A percentile compares a stretch with the other conserved stretches of the same genome.
phyloP scores from a whole-genome alignment of 2,329 filamentous ascomycete species.

The Colletotrichum sp. region DNA sequence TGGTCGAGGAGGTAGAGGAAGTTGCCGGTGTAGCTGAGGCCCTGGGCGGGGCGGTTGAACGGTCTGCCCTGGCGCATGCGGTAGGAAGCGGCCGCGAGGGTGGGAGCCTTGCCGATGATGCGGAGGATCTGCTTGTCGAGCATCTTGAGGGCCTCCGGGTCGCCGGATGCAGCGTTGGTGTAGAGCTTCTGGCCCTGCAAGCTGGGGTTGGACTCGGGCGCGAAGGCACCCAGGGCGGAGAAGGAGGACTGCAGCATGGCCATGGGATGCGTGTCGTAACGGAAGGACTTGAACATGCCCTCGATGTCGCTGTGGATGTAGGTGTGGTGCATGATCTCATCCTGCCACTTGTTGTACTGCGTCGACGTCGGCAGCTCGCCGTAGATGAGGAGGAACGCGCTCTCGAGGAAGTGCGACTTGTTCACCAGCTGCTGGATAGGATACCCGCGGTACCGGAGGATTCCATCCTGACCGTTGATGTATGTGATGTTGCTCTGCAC shows the following conservation, averaged over 20 bases:
- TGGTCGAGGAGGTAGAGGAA: slow-evolving; percentile 60
- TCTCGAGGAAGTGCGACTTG: slow-evolving; percentile 54
- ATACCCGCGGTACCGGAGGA: slow-evolving; percentile 57
- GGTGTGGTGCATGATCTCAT: slow-evolving; percentile 56
- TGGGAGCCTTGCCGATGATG: slow-evolving; percentile 56
- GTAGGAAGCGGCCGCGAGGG: slow-evolving; percentile 55
- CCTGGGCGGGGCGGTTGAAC: slow-evolving; percentile 52
- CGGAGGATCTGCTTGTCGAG: slow-evolving; percentile 59
- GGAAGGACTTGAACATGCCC: slow-evolving; percentile 55
- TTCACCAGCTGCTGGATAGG: slow-evolving; percentile 56
- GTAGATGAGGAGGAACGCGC: slow-evolving; percentile 55
- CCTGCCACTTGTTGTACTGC: slow-evolving; percentile 46
- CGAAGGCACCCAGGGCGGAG: slow-evolving; percentile 53
- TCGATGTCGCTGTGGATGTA: slow-evolving; percentile 54
- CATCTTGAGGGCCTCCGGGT: slow-evolving; percentile 43
- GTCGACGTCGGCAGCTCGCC: slow-evolving; percentile 51
- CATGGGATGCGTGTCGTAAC: slow-evolving; percentile 58
- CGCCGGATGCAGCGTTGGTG: slow-evolving; percentile 46
- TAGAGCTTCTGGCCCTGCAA: slow-evolving; percentile 55
- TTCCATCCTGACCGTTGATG: slow-evolving; percentile 57
- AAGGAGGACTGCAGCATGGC: slow-evolving; percentile 56
- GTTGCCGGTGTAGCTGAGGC: slow-evolving; percentile 59
- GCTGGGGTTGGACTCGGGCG: slow-evolving; percentile 55
- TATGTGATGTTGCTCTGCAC: slow-evolving; percentile 55
- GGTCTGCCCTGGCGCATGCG: slow-evolving; percentile 56